Conservation (phyloP, 2,329 filamentous ascomycete genomes). For the Stylonectria norvegica region DNA sequence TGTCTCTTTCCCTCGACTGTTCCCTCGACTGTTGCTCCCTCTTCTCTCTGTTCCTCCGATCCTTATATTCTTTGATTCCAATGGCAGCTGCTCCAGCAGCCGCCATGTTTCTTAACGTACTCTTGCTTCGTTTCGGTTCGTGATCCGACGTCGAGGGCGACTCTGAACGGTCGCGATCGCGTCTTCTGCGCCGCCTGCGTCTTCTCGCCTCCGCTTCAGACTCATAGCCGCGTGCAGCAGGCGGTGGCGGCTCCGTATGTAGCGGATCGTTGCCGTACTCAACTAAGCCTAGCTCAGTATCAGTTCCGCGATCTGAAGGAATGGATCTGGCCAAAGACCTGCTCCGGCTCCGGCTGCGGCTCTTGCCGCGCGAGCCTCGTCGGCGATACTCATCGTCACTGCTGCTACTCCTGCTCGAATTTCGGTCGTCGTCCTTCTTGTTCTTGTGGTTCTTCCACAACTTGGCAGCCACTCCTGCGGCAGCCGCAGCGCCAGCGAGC, state of each 20-base stretch:
- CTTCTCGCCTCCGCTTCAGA: conserved; percentile 46
- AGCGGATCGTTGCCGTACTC: conserved; percentile 62
- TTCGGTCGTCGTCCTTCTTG: conserved; percentile 51
- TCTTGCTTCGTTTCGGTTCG: conserved; percentile 50
- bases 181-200: conserved; percentile 38
- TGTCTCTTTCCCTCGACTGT: conserved; percentile 23
- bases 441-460: conserved; percentile 59
- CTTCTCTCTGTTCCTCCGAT: conserved; percentile 36
- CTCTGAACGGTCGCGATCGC: conserved; percentile 32
- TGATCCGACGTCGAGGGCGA: conserved; percentile 33
- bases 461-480: conserved; percentile 58
- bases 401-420: conserved; percentile 29
- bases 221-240: conserved; percentile 41
- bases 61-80: conserved; percentile 58
- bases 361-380: conserved; percentile 35
- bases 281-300: conserved; percentile 66
- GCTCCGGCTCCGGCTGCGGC: conserved; percentile 39
- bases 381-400: conserved; percentile 37
- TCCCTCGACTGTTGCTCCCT: conserved; percentile 37
- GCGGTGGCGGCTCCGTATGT: conserved; percentile 38
- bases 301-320: conserved; percentile 53
- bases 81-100: conserved; percentile 59
- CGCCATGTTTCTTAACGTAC: conserved; percentile 52
- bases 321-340: conserved; percentile 50
- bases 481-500: conserved; percentile 58